Evolutionary conservation across 495 filamentous ascomycete species (phyloP).

Genomic region (Penicillium desertorum): DNA sequence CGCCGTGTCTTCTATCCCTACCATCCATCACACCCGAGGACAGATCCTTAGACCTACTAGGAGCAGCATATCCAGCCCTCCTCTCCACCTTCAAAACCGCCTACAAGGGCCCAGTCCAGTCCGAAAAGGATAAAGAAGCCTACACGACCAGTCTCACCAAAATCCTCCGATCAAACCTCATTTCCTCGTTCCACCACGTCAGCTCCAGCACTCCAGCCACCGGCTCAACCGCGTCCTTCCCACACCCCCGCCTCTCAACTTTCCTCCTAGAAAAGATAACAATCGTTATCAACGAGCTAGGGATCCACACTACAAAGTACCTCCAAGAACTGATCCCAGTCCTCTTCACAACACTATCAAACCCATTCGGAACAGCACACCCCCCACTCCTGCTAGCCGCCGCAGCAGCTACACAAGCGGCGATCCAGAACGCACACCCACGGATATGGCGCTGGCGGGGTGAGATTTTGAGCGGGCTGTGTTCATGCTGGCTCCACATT

Average conservation of each 20-base stretch:
- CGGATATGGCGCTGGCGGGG: slow-evolving; percentile 62
- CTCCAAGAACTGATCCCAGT: slow-evolving; percentile 71
- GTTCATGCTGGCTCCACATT: slow-evolving; percentile 66
- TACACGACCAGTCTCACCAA: slow-evolving; percentile 27
- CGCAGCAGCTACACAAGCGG: slow-evolving; percentile 51
- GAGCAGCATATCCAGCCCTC: slow-evolving; percentile 65
- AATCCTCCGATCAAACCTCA: slow-evolving; percentile 43
- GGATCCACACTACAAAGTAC: slow-evolving; percentile 70
- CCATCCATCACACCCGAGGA: slow-evolving; percentile 75
- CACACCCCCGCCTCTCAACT: slow-evolving; percentile 41
- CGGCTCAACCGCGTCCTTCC: slow-evolving; percentile 49
- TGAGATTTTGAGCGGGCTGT: slow-evolving; percentile 66
- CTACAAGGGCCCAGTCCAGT: slow-evolving; percentile 20
- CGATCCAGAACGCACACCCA: slow-evolving; percentile 73
- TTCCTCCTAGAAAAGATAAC: slow-evolving; percentile 59
- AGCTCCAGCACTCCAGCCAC: slow-evolving; percentile 48
- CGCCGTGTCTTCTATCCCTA: slow-evolving; percentile 69
- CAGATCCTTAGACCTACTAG: slow-evolving; percentile 65
- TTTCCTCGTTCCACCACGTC: slow-evolving; percentile 50
- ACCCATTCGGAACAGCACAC: slow-evolving; percentile 65
- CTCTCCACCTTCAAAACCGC: slow-evolving; percentile 54
- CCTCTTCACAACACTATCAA: slow-evolving; percentile 60
- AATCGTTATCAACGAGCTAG: slow-evolving; percentile 57
- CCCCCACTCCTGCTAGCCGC: slow-evolving; percentile 56
- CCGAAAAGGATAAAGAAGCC: slow-evolving; percentile 18